Evolutionary conservation across 345 rosid species (phyloP).

Genomic region (Populus deltoides): DNA sequence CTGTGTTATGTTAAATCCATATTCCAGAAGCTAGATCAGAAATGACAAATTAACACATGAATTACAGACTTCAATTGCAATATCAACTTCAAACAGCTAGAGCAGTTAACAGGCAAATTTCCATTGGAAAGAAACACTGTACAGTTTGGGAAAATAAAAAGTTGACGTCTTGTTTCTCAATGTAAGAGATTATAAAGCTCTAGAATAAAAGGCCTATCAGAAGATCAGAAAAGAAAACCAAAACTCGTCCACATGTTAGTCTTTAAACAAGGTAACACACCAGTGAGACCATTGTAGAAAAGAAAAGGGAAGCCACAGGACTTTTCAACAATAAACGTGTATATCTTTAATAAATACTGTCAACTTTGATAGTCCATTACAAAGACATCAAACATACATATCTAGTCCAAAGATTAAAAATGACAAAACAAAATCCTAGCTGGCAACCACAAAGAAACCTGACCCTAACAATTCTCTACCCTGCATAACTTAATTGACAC

Average conservation of each 20-base stretch:
- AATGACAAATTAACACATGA: not conserved
- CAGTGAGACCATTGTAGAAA: not conserved
- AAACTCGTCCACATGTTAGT: not conserved
- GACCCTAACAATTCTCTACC: not conserved
- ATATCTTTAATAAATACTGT: not conserved
- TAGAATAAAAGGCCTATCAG: not conserved
- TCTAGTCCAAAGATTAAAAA: not conserved
- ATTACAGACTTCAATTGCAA: not conserved
- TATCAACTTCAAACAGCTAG: not conserved
- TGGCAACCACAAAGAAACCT: not conserved
- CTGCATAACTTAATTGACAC: not conserved
- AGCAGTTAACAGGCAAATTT: not conserved
- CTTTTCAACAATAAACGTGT: not conserved
- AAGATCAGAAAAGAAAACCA: not conserved
- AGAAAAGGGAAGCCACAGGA: not conserved
- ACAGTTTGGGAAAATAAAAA: not conserved
- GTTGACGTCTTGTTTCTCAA: not conserved
- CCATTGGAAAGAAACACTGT: not conserved
- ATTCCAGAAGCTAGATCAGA: slow-evolving; percentile 5
- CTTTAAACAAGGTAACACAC: not conserved
- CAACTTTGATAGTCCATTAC: not conserved
- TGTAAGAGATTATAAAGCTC: not conserved
- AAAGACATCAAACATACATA: not conserved
- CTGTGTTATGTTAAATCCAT: slow-evolving; percentile 20
- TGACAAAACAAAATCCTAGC: not conserved